phyloP scores from a whole-genome alignment of 148 eudicot species.

The Vaccinium corymbosum region DNA sequence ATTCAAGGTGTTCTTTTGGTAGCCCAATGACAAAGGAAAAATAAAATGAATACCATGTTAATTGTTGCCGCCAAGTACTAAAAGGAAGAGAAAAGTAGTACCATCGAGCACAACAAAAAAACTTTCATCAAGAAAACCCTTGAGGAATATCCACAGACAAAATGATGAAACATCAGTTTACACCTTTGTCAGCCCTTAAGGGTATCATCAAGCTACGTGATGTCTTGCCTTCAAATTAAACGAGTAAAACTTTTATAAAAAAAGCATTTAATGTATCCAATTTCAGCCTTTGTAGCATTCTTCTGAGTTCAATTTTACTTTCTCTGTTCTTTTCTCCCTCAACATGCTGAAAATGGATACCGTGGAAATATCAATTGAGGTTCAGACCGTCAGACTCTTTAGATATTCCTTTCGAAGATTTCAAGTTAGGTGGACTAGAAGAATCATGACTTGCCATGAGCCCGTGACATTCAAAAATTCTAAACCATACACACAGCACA shows the following conservation, averaged over 20 bases:
- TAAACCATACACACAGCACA: no score
- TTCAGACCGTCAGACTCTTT: background rate
- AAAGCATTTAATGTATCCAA: background rate
- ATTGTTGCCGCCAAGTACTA: background rate
- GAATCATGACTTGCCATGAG: background rate
- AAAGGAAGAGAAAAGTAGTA: background rate
- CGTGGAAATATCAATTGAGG: background rate
- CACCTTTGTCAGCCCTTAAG: conserved; percentile 7
- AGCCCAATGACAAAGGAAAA: background rate
- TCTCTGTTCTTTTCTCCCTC: background rate
- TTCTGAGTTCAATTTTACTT: background rate
- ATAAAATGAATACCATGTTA: background rate
- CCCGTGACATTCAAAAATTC: no score
- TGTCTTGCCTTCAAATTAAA: background rate
- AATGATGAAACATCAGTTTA: background rate
- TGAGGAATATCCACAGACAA: background rate
- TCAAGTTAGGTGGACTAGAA: background rate
- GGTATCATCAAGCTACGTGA: background rate
- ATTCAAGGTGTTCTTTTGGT: background rate
- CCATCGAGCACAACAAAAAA: background rate
- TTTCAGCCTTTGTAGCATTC: background rate
- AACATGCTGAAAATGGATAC: background rate
- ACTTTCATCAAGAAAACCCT: background rate
- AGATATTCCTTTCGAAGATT: background rate
- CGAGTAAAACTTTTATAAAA: background rate